These are phyloP conservation scores for Penicillium flavigenum DNA, from an alignment of 495 filamentous ascomycete genomes.

Conservation along the genomic window DNA sequence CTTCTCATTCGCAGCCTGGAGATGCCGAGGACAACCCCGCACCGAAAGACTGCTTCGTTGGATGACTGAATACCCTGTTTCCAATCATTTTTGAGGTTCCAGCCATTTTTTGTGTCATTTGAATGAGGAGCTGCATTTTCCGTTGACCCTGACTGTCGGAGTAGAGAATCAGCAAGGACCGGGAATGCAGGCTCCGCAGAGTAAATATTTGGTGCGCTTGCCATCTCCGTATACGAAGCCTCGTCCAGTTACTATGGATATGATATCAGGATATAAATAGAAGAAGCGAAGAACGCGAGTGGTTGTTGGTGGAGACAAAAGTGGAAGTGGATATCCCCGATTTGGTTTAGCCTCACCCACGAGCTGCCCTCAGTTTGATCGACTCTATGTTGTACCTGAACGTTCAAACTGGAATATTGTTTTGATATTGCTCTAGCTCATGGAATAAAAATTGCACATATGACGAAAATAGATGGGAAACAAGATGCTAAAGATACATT, in stretches of 20 bases:
- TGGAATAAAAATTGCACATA: background rate
- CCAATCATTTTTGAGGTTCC: conserved; percentile 37
- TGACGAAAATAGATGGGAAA: background rate
- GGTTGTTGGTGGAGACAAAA: background rate
- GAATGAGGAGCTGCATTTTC: background rate
- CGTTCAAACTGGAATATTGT: background rate
- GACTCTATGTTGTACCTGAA: background rate
- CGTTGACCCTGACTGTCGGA: conserved; percentile 10
- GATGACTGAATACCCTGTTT: conserved; percentile 23
- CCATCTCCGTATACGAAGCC: conserved; percentile 1
- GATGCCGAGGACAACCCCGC: conserved; percentile 40
- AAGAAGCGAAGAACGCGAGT: background rate
- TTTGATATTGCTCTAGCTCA: background rate
- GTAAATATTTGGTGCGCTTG: conserved; percentile 24
- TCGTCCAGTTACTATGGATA: background rate
- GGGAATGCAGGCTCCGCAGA: conserved; percentile 36
- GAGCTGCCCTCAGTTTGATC: background rate
- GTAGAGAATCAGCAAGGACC: conserved; percentile 37
- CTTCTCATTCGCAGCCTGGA: conserved; percentile 33
- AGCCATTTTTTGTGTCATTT: conserved; percentile 16
- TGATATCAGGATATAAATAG: background rate
- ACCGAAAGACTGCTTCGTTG: conserved; percentile 27
- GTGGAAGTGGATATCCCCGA: background rate
- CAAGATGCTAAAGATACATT: background rate
- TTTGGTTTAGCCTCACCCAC: background rate